A percentile compares a stretch with the other conserved stretches of the same genome.
These are phyloP conservation scores for Macrophomina pseudophaseolina DNA, from an alignment of 2,329 filamentous ascomycete species.

Conservation along the genomic window DNA sequence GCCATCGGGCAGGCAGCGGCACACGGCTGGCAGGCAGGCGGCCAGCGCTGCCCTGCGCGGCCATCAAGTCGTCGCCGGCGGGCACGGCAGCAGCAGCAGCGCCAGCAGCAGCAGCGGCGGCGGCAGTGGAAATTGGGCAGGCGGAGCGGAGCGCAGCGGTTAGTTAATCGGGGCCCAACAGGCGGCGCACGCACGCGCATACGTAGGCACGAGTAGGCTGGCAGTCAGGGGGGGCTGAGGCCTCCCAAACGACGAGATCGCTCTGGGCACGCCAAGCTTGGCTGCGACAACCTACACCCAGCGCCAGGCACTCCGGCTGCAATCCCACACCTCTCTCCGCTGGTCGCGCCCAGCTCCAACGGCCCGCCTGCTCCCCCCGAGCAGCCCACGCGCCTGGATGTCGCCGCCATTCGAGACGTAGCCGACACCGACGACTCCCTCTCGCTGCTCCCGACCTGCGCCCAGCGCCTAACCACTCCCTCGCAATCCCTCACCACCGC, in stretches of 20 bases:
- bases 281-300: slow-evolving; percentile 19
- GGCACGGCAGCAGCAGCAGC: background rate
- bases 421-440: background rate
- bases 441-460: slow-evolving; percentile 4
- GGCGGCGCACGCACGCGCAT: slow-evolving; percentile 19
- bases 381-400: slow-evolving; percentile 26
- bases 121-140: background rate
- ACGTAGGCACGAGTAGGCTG: slow-evolving; percentile 22
- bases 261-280: slow-evolving; percentile 20
- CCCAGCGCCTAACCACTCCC: background rate
- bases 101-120: background rate
- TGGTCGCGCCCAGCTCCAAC: slow-evolving; percentile 26
- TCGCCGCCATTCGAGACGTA: slow-evolving; percentile 21
- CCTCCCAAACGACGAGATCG: slow-evolving; percentile 18
- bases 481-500: background rate
- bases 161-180: slow-evolving; percentile 15
- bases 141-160: slow-evolving; percentile 23
- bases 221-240: slow-evolving; percentile 21
- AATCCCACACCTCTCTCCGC: slow-evolving; percentile 20
- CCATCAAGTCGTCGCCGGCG: background rate
- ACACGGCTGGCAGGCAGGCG: background rate
- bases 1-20: slow-evolving; percentile 17
- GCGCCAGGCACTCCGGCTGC: slow-evolving; percentile 20
- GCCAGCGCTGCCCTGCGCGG: background rate
- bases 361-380: slow-evolving; percentile 26